Evolutionary conservation across 768 basidiomycete species (phyloP).

Genomic region (Mycena chlorophos): DNA sequence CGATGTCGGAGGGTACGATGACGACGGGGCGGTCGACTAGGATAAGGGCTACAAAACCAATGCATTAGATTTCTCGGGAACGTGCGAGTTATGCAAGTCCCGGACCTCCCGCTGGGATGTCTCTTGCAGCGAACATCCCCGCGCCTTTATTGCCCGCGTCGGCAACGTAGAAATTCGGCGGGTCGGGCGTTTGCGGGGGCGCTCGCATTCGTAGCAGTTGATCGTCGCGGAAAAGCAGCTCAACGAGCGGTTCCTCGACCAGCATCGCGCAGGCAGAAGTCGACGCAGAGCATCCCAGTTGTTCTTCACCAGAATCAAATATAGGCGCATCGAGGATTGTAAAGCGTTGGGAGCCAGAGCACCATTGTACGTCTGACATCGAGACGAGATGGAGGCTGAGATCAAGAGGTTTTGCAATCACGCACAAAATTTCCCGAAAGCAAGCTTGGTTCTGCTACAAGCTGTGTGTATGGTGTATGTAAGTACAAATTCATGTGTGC

Average conservation of each 20-base stretch:
- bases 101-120: conserved; percentile 22
- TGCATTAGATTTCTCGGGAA: conserved; percentile 4
- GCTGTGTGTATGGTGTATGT: not conserved
- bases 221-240: conserved; percentile 5
- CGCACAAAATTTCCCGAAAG: not conserved
- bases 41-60: conserved; percentile 19
- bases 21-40: conserved; percentile 30
- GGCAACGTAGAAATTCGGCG: conserved; percentile 10
- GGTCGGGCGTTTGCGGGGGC: conserved; percentile 1
- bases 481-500: not conserved
- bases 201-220: too few species aligned
- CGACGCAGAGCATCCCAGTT: not conserved
- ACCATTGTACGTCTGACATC: conserved; percentile 2
- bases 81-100: not conserved
- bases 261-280: conserved; percentile 16
- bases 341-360: conserved; percentile 5
- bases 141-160: conserved; percentile 26
- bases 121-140: conserved; percentile 30
- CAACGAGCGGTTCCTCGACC: conserved; percentile 11
- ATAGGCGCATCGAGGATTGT: conserved; percentile 11
- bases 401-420: not conserved
- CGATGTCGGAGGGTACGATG: conserved; percentile 25
- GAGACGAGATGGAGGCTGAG: not conserved
- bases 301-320: conserved; percentile 1
- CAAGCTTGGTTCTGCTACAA: not conserved